A percentile compares a stretch with the other conserved stretches of the same genome.
phyloP scores from a whole-genome alignment of 2,329 filamentous ascomycete species.

The Penicillium vulpinum region DNA sequence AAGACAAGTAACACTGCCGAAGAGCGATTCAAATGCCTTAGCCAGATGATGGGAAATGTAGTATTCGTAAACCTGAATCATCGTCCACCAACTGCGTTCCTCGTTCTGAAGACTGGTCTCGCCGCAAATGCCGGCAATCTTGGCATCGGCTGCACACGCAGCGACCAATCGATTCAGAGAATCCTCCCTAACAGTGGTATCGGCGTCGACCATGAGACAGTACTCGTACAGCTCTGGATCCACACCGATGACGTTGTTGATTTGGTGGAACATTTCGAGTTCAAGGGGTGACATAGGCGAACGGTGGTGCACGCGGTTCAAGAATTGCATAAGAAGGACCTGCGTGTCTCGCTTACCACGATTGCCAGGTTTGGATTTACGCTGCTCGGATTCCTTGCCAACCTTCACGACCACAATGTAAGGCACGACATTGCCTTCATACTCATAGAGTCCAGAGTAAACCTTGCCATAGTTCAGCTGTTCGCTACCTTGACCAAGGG shows the following conservation, averaged over 20 bases:
- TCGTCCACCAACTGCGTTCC: constrained; percentile 94
- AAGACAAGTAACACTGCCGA: constrained; percentile 97
- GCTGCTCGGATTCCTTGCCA: constrained; percentile 92
- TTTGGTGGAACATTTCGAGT: constrained; percentile 97
- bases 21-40: constrained; percentile 96
- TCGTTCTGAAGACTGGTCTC: constrained; percentile 97
- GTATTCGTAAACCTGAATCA: constrained; percentile 99
- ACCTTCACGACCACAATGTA: constrained; percentile 96
- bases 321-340: constrained; percentile 92
- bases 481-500: constrained; percentile 81
- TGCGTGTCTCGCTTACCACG: constrained; percentile 98
- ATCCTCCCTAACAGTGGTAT: constrained; percentile 91
- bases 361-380: constrained; percentile 90
- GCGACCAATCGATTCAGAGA: constrained; percentile 90
- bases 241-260: constrained; percentile 98
- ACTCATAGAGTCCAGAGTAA: constrained; percentile 96
- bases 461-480: constrained; percentile 99
- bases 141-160: constrained; percentile 87
- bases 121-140: constrained; percentile 96
- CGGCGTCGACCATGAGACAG: constrained; percentile 94
- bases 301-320: constrained; percentile 95
- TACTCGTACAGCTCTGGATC: constrained; percentile 98
- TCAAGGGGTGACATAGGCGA: constrained; percentile 93
- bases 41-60: constrained; percentile 97
- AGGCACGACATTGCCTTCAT: constrained; percentile 93